Conservation (phyloP, 1,284 basidiomycete species). For the Malassezia cuniculi region DNA sequence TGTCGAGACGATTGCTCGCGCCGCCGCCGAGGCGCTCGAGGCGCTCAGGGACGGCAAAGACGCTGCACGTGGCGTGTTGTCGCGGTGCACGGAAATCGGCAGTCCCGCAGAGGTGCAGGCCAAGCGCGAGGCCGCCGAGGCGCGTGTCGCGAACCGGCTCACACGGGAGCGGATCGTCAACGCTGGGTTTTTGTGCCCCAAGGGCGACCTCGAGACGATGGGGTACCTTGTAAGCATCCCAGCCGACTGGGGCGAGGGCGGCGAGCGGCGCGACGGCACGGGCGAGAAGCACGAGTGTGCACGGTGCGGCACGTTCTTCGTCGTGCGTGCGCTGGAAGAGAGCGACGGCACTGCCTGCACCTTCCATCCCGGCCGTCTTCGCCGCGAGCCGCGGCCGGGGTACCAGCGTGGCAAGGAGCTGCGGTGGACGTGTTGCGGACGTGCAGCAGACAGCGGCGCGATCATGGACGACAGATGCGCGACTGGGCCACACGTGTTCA, state of each 20-base stretch:
- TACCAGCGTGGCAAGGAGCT: constrained; percentile 12
- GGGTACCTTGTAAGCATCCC: constrained; percentile 24
- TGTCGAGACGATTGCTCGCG: constrained; percentile 7
- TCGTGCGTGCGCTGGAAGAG: constrained; percentile 22
- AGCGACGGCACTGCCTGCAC: constrained; percentile 21
- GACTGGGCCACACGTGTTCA: constrained; percentile 39
- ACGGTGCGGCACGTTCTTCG: constrained; percentile 27
- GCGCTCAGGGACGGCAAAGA: not conserved
- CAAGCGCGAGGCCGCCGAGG: constrained; percentile 17
- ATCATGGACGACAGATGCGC: constrained; percentile 28
- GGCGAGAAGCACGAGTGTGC: constrained; percentile 30
- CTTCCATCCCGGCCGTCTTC: constrained; percentile 21
- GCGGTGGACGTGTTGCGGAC: constrained; percentile 35
- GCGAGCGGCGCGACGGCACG: constrained; percentile 16
- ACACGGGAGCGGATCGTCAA: constrained; percentile 17
- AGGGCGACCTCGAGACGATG: constrained; percentile 19
- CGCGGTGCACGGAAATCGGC: constrained; percentile 25
- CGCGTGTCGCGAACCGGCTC: constrained; percentile 15
- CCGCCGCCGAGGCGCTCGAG: constrained; percentile 4
- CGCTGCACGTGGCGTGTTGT: constrained; percentile 5
- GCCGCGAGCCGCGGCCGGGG: constrained; percentile 19
- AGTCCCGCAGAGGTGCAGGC: constrained; percentile 20
- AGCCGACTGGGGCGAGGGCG: constrained; percentile 19
- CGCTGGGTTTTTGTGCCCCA: constrained; percentile 25
- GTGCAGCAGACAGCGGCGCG: constrained; percentile 20